Conservation (phyloP, 192 early-diverging fungal genomes). For the Dimargaris verticillata region DNA sequence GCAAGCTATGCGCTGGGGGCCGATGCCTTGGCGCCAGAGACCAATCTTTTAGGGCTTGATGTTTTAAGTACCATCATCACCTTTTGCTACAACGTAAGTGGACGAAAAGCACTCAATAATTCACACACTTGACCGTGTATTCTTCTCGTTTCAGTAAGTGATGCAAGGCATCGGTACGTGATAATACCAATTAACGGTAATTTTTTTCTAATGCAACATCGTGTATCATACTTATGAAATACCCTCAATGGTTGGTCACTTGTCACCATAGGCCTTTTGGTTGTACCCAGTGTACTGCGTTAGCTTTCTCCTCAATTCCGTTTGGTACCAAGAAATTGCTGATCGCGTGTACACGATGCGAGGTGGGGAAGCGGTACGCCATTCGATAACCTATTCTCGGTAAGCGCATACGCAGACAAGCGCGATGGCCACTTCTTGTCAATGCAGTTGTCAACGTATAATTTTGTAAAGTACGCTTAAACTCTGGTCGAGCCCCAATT, state of each 20-base stretch:
- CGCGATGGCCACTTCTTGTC: no score
- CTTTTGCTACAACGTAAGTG: neutral
- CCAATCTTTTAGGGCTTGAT: no score
- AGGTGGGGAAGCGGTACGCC: constrained; percentile 19
- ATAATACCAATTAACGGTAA: neutral
- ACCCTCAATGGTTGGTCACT: neutral
- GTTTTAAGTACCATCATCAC: neutral
- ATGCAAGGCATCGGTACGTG: neutral
- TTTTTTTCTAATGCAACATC: no score
- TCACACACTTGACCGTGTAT: neutral
- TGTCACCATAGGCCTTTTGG: constrained; percentile 32
- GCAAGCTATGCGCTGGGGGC: neutral
- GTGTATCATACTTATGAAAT: no score
- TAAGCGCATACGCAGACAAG: no score
- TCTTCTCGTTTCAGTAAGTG: neutral
- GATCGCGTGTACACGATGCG: constrained; percentile 27
- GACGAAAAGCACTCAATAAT: neutral
- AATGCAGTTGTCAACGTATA: no score
- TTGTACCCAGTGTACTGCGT: constrained; percentile 33
- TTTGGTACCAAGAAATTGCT: constrained; percentile 42
- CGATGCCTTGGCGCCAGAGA: no score
- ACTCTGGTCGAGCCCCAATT: no score
- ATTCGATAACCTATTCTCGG: constrained; percentile 16
- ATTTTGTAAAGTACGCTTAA: no score
- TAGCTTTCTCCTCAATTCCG: constrained; percentile 31